Base-by-base conservation (phyloP, 371 early-diverging fungal genomes). In the Dinochytrium kinnereticum region DNA sequence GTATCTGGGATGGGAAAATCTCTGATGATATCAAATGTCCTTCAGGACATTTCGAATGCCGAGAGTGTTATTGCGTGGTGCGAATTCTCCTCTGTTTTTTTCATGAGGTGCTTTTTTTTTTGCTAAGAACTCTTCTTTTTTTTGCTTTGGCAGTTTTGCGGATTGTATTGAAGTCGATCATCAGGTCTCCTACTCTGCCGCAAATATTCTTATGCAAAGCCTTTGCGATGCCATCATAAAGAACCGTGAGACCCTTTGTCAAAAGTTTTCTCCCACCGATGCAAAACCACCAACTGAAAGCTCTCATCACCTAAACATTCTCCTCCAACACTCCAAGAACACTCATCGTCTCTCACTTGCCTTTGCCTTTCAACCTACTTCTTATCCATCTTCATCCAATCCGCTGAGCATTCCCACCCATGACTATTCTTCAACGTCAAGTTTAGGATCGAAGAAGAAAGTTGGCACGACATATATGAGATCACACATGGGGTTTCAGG, bases 1-100 rank as follows among this genome's bases (percentile, higher is more conserved):
- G 61, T 17, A 13, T 34, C 61, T 3, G 61, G 61, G 61, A 61
- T 61, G 61, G 61, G 61, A 24, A 61, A 61, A 24, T 61, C 61
- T 3, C 7, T 61, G 34, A 28, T 61, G 61, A 31, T 61, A 13
- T 61, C 61, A 24, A 61, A 37, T 37, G 3, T 61, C 15, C 24
- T 33, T 31, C 61, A 34, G 36, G 61, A 61, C 15, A 15, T 61
- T 61, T 17, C 36, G 26, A 24, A 34, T 2, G 10, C 61, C 34
- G 61, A 61, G 5, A 61, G 36, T 37, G 10, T 61, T 61, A 24
- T 61, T 10, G 5, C 61, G 7, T 61, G 61, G 61, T 61, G 36
- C 2, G 28, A 13, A 53, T 53, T 44, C 44, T 44, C 44, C 44
- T 7, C 19, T 44, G 19, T 44, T 44, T 7, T 44, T 44, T 44